Evolutionary conservation across 768 basidiomycete genomes (phyloP).

Genomic region (Auricularia sp.): DNA sequence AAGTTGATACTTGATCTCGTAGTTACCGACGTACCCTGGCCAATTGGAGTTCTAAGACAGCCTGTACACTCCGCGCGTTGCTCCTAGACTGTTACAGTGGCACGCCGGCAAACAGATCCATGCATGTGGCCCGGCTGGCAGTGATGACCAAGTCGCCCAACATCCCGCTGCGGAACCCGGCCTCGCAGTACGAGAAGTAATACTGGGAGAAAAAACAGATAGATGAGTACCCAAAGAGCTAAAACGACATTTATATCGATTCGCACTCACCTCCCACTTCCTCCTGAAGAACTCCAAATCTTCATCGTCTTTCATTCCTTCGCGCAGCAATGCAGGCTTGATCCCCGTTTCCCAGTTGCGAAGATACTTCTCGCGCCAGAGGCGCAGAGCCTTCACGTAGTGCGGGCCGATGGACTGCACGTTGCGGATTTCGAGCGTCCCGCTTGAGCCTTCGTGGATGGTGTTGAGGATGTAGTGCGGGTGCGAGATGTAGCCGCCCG

Average conservation of each 20-base stretch:
- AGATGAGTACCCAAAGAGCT: background rate
- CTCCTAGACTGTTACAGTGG: too few relatives aligned
- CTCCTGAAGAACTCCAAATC: background rate
- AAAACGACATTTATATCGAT: background rate
- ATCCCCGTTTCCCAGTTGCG: slow-evolving; percentile 19
- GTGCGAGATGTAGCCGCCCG: slow-evolving; percentile 28
- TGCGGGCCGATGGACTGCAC: slow-evolving; percentile 28
- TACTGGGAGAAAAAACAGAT: background rate
- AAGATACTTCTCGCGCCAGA: slow-evolving; percentile 26
- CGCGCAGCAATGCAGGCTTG: slow-evolving; percentile 17
- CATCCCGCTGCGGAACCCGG: background rate
- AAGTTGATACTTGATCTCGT: too few relatives aligned
- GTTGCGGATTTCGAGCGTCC: slow-evolving; percentile 21
- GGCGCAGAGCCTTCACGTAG: slow-evolving; percentile 28
- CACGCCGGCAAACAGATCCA: too few relatives aligned
- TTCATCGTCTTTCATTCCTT: slow-evolving; percentile 7
- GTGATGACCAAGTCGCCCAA: background rate
- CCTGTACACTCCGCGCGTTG: too few relatives aligned
- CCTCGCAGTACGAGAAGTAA: background rate
- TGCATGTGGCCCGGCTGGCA: background rate
- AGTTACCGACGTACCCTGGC: too few relatives aligned
- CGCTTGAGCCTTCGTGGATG: slow-evolving; percentile 19
- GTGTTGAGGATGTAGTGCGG: slow-evolving; percentile 19
- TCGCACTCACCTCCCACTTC: background rate
- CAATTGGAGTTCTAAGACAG: too few relatives aligned